Percentiles rank a stretch among this genome's conserved stretches.
Conservation (phyloP, 106 monocot genomes). For the Hemerocallis citrina region DNA sequence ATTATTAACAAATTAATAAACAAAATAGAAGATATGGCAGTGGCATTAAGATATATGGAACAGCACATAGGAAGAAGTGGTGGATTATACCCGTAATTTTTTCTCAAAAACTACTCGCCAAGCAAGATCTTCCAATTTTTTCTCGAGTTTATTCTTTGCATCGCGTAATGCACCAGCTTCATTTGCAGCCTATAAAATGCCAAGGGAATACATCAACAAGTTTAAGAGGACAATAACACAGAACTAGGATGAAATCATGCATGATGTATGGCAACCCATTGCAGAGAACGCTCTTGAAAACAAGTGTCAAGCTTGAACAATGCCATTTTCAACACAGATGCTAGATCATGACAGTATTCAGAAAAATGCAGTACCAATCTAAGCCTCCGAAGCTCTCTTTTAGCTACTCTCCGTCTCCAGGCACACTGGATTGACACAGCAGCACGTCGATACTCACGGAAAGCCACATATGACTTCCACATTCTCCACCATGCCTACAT, state of each 20-base stretch:
- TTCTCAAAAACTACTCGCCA: constrained; percentile 67
- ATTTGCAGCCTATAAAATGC: constrained; percentile 54
- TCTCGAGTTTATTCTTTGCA: constrained; percentile 88
- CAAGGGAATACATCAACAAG: background rate
- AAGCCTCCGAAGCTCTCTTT: constrained; percentile 59
- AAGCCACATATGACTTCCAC: constrained; percentile 26
- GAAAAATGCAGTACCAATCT: constrained; percentile 40
- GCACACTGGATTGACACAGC: constrained; percentile 67
- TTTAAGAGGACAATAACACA: too few relatives aligned
- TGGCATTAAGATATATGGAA: background rate
- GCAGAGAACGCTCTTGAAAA: too few relatives aligned
- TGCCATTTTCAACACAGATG: background rate
- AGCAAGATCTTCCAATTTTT: constrained; percentile 62
- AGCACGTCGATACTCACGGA: constrained; percentile 30
- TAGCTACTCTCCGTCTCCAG: constrained; percentile 80
- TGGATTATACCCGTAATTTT: constrained; percentile 46
- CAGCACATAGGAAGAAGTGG: background rate
- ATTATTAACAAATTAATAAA: background rate
- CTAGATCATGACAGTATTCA: background rate
- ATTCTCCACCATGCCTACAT: constrained; percentile 75
- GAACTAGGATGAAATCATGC: too few relatives aligned
- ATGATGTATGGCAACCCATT: too few relatives aligned
- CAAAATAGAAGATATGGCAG: background rate
- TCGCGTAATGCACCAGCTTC: constrained; percentile 87
- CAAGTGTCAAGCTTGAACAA: too few relatives aligned